A percentile compares a stretch with the other conserved stretches of the same genome.
Evolutionary conservation across 305 asterid species (phyloP).

Genomic region (Fraxinus greggii): DNA sequence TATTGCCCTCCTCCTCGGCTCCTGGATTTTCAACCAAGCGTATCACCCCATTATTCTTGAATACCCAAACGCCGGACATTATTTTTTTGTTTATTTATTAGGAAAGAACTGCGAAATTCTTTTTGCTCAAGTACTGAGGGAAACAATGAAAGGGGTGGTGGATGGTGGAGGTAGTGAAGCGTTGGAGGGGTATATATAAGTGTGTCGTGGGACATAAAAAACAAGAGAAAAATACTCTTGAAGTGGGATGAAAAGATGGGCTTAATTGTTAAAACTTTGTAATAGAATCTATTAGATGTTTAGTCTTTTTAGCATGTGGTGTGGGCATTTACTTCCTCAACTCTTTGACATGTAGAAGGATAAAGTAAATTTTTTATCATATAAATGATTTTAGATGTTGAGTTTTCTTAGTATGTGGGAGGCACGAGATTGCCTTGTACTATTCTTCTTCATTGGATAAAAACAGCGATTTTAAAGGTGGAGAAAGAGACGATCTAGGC

Average conservation of each 20-base stretch:
- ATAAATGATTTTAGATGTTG: no score
- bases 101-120: neutral
- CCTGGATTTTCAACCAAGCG: slow-evolving; percentile 62
- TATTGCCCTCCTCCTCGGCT: slow-evolving; percentile 32
- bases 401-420: neutral
- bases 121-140: neutral
- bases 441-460: neutral
- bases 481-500: neutral
- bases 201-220: slow-evolving; percentile 17
- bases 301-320: neutral
- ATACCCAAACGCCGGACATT: slow-evolving; percentile 90
- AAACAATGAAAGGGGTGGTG: neutral
- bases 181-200: slow-evolving; percentile 43
- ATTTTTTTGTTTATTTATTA: neutral
- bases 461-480: neutral
- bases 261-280: slow-evolving; percentile 15
- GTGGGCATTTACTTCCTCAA: neutral
- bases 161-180: slow-evolving; percentile 24
- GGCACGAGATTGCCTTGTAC: neutral
- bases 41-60: slow-evolving; percentile 77
- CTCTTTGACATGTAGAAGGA: neutral
- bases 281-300: slow-evolving; percentile 16
- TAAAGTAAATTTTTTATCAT: no score
- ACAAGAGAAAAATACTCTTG: slow-evolving; percentile 33
- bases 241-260: slow-evolving; percentile 40